phyloP scores from a whole-genome alignment of 1,139 yeast species.

The Saccharomycopsis hybrid region DNA sequence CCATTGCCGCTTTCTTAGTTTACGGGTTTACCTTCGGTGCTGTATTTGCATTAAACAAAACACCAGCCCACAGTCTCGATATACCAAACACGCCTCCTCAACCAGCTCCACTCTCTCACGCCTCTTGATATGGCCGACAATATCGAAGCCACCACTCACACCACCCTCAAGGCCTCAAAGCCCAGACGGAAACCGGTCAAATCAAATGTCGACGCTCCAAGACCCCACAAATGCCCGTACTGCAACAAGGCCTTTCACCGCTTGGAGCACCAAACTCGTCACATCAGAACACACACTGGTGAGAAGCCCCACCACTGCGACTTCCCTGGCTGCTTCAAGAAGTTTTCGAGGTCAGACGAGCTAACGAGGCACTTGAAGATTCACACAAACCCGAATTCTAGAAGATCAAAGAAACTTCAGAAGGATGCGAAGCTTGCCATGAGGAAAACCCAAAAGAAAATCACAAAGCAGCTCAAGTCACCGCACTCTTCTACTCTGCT shows the following conservation, averaged over 20 bases:
- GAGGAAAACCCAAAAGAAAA: constrained; percentile 3
- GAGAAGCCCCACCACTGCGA: constrained; percentile 90
- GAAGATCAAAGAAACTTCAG: constrained; percentile 35
- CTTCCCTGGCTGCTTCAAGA: constrained; percentile 80
- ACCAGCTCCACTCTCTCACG: too few relatives aligned
- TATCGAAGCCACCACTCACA: constrained; percentile 3
- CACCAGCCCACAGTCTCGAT: too few relatives aligned
- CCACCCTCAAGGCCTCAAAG: constrained; percentile 15
- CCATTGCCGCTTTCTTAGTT: too few relatives aligned
- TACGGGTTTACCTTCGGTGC: too few relatives aligned
- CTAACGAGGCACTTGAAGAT: constrained; percentile 83
- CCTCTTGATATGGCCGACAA: too few relatives aligned
- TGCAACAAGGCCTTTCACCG: constrained; percentile 91
- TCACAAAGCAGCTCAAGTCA: too few relatives aligned
- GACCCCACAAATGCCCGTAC: constrained; percentile 83
- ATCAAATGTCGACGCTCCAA: constrained; percentile 14
- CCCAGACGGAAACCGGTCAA: constrained; percentile 17
- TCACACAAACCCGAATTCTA: constrained; percentile 63
- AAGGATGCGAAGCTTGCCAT: constrained; percentile 26
- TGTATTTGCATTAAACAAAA: too few relatives aligned
- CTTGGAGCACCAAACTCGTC: constrained; percentile 90
- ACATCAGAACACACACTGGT: constrained; percentile 92
- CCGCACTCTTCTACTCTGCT: too few relatives aligned
- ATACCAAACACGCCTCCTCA: too few relatives aligned
- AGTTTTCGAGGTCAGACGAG: constrained; percentile 85